phyloP scores from a whole-genome alignment of 495 filamentous ascomycete genomes.

The Penicillium canariense region DNA sequence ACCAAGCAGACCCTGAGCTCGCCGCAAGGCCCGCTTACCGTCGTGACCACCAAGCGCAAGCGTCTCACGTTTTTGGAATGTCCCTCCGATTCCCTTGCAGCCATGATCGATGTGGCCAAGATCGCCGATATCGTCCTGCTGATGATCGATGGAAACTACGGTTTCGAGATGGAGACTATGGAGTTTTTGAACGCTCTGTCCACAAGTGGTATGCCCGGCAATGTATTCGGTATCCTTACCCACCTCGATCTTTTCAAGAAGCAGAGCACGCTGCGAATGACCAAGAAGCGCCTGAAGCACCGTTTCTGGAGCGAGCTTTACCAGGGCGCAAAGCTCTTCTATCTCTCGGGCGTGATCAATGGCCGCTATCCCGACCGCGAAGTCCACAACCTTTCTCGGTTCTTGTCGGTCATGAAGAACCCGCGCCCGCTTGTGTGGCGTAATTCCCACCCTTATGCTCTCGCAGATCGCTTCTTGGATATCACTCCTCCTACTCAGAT shows the following conservation, averaged over 20 bases:
- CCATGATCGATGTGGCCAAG: slow-evolving; percentile 94
- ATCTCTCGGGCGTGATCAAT: slow-evolving; percentile 91
- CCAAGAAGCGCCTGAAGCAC: slow-evolving; percentile 95
- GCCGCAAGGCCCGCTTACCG: slow-evolving; percentile 86
- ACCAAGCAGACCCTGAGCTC: slow-evolving; percentile 90
- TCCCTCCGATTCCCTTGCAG: slow-evolving; percentile 85
- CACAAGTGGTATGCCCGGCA: slow-evolving; percentile 92
- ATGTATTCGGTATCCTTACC: slow-evolving; percentile 94
- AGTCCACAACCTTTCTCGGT: slow-evolving; percentile 90
- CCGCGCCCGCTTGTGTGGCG: slow-evolving; percentile 94
- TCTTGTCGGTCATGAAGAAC: slow-evolving; percentile 98
- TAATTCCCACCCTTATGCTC: slow-evolving; percentile 88
- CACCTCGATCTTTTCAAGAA: slow-evolving; percentile 95
- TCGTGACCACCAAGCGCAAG: slow-evolving; percentile 90
- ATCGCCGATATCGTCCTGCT: slow-evolving; percentile 94
- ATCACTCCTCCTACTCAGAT: slow-evolving; percentile 88
- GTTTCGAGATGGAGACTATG: slow-evolving; percentile 99
- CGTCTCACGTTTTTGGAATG: slow-evolving; percentile 95
- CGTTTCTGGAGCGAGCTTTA: slow-evolving; percentile 96
- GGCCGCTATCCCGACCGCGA: slow-evolving; percentile 96
- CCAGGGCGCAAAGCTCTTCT: slow-evolving; percentile 94
- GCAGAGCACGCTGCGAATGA: slow-evolving; percentile 79
- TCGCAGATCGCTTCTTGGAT: slow-evolving; percentile 92
- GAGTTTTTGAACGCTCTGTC: slow-evolving; percentile 92
- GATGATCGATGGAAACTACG: slow-evolving; percentile 98